Evolutionary conservation across 257 asterid genomes (phyloP).

Genomic region (Haberlea rhodopensis): DNA sequence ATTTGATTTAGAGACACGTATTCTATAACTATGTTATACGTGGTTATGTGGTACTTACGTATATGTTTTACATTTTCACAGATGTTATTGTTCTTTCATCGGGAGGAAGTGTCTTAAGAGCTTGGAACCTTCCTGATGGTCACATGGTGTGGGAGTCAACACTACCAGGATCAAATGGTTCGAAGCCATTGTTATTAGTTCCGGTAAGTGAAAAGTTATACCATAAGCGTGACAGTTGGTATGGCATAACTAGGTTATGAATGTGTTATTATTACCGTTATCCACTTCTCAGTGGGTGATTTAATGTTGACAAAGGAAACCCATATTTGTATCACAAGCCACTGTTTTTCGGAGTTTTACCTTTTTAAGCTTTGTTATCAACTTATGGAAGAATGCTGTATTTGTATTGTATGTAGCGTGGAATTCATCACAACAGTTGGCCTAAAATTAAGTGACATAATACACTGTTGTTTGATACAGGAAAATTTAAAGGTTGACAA

Average conservation of each 20-base stretch:
- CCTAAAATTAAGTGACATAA: slow-evolving; percentile 20
- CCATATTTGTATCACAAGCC: not conserved
- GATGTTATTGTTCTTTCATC: slow-evolving; percentile 87
- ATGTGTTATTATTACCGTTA: not conserved
- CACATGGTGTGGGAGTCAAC: slow-evolving; percentile 98
- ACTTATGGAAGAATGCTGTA: no score
- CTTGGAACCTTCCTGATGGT: slow-evolving; percentile 99
- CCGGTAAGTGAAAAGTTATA: slow-evolving; percentile 60
- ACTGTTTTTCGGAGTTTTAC: not conserved
- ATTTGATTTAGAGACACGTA: slow-evolving; percentile 1
- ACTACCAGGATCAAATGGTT: slow-evolving; percentile 55
- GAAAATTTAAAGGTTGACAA: slow-evolving; percentile 58
- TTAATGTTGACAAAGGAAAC: slow-evolving; percentile 3
- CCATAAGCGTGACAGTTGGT: slow-evolving; percentile 8
- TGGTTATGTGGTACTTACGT: slow-evolving; percentile 18
- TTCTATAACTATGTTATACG: slow-evolving; percentile 4
- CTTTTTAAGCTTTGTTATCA: slow-evolving; percentile 16
- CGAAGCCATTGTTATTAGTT: slow-evolving; percentile 55
- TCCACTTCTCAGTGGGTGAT: slow-evolving; percentile 17
- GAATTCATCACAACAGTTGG: slow-evolving; percentile 7
- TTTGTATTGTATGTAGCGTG: slow-evolving; percentile 3
- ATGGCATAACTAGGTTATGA: slow-evolving; percentile 5
- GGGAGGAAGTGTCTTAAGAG: slow-evolving; percentile 81
- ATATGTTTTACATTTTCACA: slow-evolving; percentile 33
- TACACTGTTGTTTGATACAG: slow-evolving; percentile 46